phyloP scores from a whole-genome alignment of 106 monocot genomes.

The Allium fistulosum region DNA sequence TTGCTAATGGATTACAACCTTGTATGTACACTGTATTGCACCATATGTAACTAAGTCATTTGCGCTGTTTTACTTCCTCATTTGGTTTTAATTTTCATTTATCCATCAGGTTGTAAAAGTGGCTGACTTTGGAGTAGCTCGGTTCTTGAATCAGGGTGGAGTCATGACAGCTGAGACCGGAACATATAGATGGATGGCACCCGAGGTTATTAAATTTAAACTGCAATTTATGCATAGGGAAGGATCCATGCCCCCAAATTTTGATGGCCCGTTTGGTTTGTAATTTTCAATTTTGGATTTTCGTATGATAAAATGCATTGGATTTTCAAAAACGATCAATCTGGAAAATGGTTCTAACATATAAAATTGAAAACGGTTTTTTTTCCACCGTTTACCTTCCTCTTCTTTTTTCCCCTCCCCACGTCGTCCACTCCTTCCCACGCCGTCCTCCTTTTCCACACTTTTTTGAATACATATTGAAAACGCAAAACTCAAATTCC shows the following conservation, averaged over 20 bases:
- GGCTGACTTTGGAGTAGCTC: constrained; percentile 95
- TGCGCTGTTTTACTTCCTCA: not conserved
- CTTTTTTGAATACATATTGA: no score
- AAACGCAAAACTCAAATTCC: no score
- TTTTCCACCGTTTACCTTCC: no score
- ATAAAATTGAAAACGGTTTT: no score
- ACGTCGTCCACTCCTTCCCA: no score
- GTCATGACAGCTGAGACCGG: constrained; percentile 96
- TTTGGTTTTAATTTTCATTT: not conserved
- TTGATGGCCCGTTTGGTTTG: not conserved
- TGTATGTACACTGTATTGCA: constrained; percentile 1
- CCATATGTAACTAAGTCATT: not conserved
- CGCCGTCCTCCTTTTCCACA: no score
- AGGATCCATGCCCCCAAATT: no score
- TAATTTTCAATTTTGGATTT: not conserved
- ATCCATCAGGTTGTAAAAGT: constrained; percentile 75
- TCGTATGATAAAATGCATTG: no score
- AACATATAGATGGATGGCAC: constrained; percentile 99
- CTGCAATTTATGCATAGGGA: not conserved
- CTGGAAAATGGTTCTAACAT: no score
- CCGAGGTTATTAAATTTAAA: constrained; percentile 46
- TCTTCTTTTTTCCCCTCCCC: no score
- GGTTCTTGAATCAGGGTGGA: constrained; percentile 59
- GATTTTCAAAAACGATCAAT: no score
- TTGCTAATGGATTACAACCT: constrained; percentile 33